Evolutionary conservation across 176 grass and related monocot genomes (phyloP).

Genomic region (Thalia dealbata): DNA sequence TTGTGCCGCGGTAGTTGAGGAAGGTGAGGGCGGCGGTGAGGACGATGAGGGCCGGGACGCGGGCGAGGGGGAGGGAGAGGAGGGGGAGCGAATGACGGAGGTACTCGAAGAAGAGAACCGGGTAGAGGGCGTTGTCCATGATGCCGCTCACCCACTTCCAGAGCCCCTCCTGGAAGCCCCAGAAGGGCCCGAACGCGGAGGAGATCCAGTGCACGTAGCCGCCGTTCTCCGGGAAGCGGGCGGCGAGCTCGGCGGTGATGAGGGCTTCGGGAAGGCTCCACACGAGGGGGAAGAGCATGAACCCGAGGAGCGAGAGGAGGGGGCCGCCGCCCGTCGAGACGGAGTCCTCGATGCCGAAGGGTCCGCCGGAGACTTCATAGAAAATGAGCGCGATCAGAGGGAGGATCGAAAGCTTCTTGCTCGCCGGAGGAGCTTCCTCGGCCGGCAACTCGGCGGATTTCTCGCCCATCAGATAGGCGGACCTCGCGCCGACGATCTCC

Average conservation of each 20-base stretch:
- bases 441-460: not conserved
- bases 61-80: conserved; percentile 10
- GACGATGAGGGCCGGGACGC: conserved; percentile 25
- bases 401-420: conserved; percentile 49
- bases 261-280: conserved; percentile 89
- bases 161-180: conserved; percentile 77
- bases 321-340: conserved; percentile 69
- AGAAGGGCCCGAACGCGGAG: conserved; percentile 65
- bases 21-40: conserved; percentile 76
- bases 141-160: conserved; percentile 77
- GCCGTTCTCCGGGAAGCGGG: conserved; percentile 68
- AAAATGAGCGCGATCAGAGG: conserved; percentile 90
- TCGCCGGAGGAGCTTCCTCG: not conserved
- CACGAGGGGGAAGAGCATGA: conserved; percentile 48
- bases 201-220: conserved; percentile 90
- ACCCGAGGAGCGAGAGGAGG: conserved; percentile 69
- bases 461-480: conserved; percentile 9
- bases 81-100: conserved; percentile 24
- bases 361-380: conserved; percentile 89
- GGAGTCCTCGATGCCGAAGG: conserved; percentile 92
- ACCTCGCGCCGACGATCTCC: not conserved
- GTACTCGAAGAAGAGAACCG: conserved; percentile 93
- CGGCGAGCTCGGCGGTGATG: conserved; percentile 75
- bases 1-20: conserved; percentile 80
- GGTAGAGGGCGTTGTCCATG: conserved; percentile 97